Evolutionary conservation across 768 basidiomycete species (phyloP), one percentile per base, ranked within the genome.

Genomic region (Hemileccinum rubropunctum): DNA sequence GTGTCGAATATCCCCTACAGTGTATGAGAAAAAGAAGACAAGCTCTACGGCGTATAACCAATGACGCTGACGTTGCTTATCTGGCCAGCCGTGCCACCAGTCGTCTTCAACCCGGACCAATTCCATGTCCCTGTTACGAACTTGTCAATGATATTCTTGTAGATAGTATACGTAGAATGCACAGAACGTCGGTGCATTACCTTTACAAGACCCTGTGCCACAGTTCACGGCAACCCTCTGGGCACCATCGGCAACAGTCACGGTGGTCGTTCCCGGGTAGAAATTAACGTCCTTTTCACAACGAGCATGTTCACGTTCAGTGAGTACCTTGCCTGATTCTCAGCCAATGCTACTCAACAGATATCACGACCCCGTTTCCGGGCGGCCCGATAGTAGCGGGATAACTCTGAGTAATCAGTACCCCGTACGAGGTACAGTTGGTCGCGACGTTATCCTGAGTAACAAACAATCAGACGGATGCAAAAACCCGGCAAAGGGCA

Each of bases 331-430:
- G 13, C 7, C 18, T 35, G 15, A 2, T 26, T 38, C 13, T 34
- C 20, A 23, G 28, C 2, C 13, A 23, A 30, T 13, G 15, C 18
- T 10, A 60, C 76, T 54, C 54, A 28, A 84, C 81, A n/a, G 76
- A 82, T n/a, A n/a, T n/a, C n/a, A n/a, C n/a, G n/a, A 82, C 79
- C 4, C 82, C 83, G 14, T 62, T 78, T 27, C 82, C 82, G 4
- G 84, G 80, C 0, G 70, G 76, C 17, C 78, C 77, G n/a, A 81
- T 56, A 9, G 72, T 71, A 18, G 63, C 54, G 6, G 83, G 82
- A 59, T 86, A 85, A 58, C 81, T 84, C 75, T 82, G 60, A 59
- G 83, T 80, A 32, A 87, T 82, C 52, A 87, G 46, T 0, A 86
- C 66, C 32, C 84, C 85, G 50, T 76, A 86, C 28, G 61, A n/a